These are phyloP conservation scores for Russula sp. DNA, from an alignment of 768 basidiomycete genomes.

Conservation along the genomic window DNA sequence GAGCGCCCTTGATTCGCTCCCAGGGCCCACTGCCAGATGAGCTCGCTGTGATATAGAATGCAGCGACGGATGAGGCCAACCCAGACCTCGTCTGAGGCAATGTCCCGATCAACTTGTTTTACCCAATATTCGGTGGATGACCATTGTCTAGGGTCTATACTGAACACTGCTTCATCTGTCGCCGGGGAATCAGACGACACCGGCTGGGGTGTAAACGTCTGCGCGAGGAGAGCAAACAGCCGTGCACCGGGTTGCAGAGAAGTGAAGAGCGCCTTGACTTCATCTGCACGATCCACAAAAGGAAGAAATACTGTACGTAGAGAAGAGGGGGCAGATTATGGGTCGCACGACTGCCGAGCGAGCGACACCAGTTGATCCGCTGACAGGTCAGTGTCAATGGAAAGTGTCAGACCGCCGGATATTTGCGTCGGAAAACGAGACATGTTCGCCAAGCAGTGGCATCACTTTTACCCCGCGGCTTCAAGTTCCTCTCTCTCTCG, in stretches of 20 bases:
- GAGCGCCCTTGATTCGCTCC: conserved; percentile 83
- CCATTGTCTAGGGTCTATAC: conserved; percentile 62
- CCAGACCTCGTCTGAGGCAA: conserved; percentile 68
- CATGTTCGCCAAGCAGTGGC: not conserved
- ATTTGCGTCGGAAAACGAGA: not conserved
- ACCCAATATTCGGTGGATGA: conserved; percentile 60
- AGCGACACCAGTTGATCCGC: too few species aligned
- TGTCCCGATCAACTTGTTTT: conserved; percentile 52
- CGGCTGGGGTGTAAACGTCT: conserved; percentile 46
- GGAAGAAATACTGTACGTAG: conserved; percentile 57
- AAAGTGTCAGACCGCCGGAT: not conserved
- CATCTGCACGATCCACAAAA: conserved; percentile 75
- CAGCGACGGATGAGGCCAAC: conserved; percentile 66
- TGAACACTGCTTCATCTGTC: conserved; percentile 30
- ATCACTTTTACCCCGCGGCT: not conserved
- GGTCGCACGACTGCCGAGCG: conserved; percentile 54
- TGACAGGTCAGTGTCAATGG: not conserved
- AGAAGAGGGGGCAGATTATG: conserved; percentile 30
- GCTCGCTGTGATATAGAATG: conserved; percentile 69
- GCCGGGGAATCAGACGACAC: conserved; percentile 26
- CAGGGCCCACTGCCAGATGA: too few species aligned
- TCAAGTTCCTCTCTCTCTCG: conserved; percentile 15
- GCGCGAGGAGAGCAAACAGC: conserved; percentile 65
- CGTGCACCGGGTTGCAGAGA: conserved; percentile 58
- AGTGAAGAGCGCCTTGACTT: conserved; percentile 61